Conservation (phyloP, 2,329 filamentous ascomycete genomes). For the Pseudogymnoascus sp. region DNA sequence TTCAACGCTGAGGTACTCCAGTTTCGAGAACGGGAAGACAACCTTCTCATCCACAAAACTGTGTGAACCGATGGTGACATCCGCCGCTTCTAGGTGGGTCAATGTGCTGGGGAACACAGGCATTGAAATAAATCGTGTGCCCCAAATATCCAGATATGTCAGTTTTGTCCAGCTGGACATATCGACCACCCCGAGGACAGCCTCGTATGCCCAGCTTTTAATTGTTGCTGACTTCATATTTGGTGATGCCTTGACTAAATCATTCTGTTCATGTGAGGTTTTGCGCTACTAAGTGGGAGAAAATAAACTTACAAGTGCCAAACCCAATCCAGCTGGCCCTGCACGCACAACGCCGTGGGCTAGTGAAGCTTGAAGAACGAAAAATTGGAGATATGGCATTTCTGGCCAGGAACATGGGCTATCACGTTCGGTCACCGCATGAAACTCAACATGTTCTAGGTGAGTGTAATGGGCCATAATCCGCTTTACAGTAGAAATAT, state of each 20-base stretch:
- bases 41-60: background rate
- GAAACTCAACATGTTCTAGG: background rate
- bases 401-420: background rate
- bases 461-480: background rate
- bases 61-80: background rate
- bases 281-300: background rate
- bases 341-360: background rate
- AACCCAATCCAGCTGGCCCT: background rate
- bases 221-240: background rate
- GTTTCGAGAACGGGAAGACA: background rate
- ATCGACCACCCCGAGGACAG: background rate
- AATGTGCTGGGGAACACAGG: background rate
- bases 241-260: background rate
- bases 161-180: background rate
- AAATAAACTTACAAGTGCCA: background rate
- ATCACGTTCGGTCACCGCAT: background rate
- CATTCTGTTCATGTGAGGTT: background rate
- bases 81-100: background rate
- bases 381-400: background rate
- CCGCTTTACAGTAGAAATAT: background rate
- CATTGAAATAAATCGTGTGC: background rate
- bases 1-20: background rate
- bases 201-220: background rate
- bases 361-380: background rate
- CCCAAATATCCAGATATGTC: background rate